phyloP scores from a whole-genome alignment of 2,329 filamentous ascomycete genomes.

The Arthrobotrys conoides region DNA sequence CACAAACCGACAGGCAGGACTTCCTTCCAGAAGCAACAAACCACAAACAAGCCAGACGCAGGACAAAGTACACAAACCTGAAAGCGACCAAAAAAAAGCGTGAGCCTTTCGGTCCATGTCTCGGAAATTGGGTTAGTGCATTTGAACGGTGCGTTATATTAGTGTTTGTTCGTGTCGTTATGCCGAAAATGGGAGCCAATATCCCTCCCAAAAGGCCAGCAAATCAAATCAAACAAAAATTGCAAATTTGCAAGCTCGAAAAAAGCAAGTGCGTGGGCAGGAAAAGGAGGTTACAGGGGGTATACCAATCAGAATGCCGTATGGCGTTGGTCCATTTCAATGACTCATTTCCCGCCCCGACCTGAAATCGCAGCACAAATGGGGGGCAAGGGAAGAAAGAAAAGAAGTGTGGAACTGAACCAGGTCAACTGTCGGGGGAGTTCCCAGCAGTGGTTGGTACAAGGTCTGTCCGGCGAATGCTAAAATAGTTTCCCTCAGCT shows the following conservation, averaged over 20 bases:
- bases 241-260: conserved; percentile 37
- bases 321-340: conserved; percentile 43
- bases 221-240: conserved; percentile 56
- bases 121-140: conserved; percentile 56
- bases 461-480: conserved; percentile 33
- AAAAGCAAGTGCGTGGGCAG: conserved; percentile 44
- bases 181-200: conserved; percentile 50
- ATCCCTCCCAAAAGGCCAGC: conserved; percentile 30
- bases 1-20: conserved; percentile 38
- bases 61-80: conserved; percentile 13
- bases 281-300: conserved; percentile 26
- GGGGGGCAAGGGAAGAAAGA: conserved; percentile 1
- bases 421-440: conserved; percentile 28
- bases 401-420: conserved; percentile 31
- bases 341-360: conserved; percentile 58
- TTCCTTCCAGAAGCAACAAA: conserved; percentile 46
- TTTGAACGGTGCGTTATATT: conserved; percentile 20
- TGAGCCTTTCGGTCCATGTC: conserved; percentile 39
- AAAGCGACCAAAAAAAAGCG: conserved; percentile 24
- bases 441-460: conserved; percentile 17
- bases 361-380: conserved; percentile 10
- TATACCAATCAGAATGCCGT: conserved; percentile 54
- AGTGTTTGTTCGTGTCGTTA: conserved; percentile 60
- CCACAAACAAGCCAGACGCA: conserved; percentile 18
- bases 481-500: conserved; percentile 58